A percentile compares a stretch with the other conserved stretches of the same genome.
These are phyloP conservation scores for Zanthoxylum bungeanum DNA, from an alignment of 345 rosid genomes.

Conservation along the genomic window DNA sequence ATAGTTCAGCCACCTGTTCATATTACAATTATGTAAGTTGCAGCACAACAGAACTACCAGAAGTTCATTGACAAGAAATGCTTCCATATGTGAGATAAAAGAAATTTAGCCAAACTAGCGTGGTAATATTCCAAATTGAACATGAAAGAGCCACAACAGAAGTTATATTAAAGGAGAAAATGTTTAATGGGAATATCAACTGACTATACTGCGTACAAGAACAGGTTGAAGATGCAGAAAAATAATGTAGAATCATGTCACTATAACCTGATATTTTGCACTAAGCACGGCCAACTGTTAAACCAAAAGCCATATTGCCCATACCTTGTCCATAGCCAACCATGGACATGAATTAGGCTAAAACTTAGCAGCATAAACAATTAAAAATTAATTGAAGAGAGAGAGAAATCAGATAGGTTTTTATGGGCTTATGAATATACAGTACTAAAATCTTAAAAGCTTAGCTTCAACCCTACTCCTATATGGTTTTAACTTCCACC, in stretches of 20 bases:
- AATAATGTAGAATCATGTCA: constrained; percentile 5
- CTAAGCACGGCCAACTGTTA: constrained; percentile 15
- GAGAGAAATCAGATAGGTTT: neutral
- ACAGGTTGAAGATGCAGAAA: constrained; percentile 5
- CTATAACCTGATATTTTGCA: constrained; percentile 23
- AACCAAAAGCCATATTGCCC: constrained; percentile 22
- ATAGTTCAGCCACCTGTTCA: constrained; percentile 86
- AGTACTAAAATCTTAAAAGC: neutral
- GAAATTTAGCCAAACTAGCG: neutral
- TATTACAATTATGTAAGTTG: constrained; percentile 11
- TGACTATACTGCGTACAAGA: neutral
- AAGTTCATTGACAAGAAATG: constrained; percentile 7
- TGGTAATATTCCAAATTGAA: neutral
- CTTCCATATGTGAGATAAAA: neutral
- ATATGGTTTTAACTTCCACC: neutral
- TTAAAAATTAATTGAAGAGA: neutral
- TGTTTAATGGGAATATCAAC: neutral
- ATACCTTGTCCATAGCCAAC: constrained; percentile 14
- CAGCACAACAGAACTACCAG: neutral
- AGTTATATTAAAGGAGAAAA: neutral
- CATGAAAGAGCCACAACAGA: neutral
- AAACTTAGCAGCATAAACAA: constrained; percentile 8
- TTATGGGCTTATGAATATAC: neutral
- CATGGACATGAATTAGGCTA: constrained; percentile 16
- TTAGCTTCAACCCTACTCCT: neutral